A percentile compares a stretch with the other conserved stretches of the same genome.
phyloP scores from a whole-genome alignment of 768 basidiomycete species.

The Calocybe cyanea region DNA sequence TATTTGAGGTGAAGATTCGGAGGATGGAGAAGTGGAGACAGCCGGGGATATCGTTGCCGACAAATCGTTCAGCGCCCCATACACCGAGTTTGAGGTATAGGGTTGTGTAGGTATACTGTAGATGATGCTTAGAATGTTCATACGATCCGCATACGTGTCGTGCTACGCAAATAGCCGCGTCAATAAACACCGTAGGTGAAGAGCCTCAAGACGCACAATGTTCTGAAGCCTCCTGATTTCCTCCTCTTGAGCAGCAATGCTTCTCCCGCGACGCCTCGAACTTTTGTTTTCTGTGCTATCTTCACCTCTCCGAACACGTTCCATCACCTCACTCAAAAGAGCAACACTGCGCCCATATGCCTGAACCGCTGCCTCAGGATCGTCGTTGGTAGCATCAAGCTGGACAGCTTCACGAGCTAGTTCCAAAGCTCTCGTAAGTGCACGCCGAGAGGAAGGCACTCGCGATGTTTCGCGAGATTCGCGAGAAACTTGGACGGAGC shows the following conservation, averaged over 20 bases:
- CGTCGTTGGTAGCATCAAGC: slow-evolving; percentile 84
- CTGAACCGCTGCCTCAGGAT: slow-evolving; percentile 83
- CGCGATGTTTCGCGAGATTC: slow-evolving; percentile 48
- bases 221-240: slow-evolving; percentile 83
- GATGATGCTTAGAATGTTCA: slow-evolving; percentile 88
- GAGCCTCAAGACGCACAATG: slow-evolving; percentile 58
- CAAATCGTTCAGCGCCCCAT: slow-evolving; percentile 26
- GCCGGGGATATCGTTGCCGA: slow-evolving; percentile 22
- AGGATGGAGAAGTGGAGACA: slow-evolving; percentile 46
- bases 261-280: slow-evolving; percentile 61
- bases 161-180: slow-evolving; percentile 47
- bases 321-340: slow-evolving; percentile 89
- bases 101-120: slow-evolving; percentile 82
- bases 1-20: slow-evolving; percentile 42
- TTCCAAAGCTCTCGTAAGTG: slow-evolving; percentile 81
- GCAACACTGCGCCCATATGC: slow-evolving; percentile 87
- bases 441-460: slow-evolving; percentile 77
- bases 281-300: slow-evolving; percentile 61
- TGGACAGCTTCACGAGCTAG: slow-evolving; percentile 87
- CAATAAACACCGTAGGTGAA: slow-evolving; percentile 3
- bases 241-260: slow-evolving; percentile 87
- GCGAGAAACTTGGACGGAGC: slow-evolving; percentile 39
- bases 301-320: slow-evolving; percentile 81
- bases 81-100: slow-evolving; percentile 54
- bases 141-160: slow-evolving; percentile 92